Conservation (phyloP, 2,329 filamentous ascomycete species). For the Monilinia vaccinii-corymbosi region DNA sequence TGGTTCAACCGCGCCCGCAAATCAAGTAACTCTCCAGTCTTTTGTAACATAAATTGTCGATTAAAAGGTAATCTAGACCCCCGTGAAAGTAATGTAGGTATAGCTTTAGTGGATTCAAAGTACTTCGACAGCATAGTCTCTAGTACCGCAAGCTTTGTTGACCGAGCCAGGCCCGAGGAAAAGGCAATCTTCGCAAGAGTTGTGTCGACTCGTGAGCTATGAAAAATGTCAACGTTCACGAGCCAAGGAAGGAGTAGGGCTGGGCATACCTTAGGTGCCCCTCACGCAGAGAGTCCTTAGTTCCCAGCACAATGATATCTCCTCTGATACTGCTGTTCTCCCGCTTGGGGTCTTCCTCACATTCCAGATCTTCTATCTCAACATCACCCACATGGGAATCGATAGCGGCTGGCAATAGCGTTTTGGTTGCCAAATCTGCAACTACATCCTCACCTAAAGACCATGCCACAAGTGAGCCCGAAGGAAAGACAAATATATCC, state of each 20-base stretch:
- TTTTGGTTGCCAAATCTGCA: constrained; percentile 56
- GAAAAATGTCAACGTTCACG: constrained; percentile 4
- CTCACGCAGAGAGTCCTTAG: constrained; percentile 45
- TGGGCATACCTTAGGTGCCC: constrained; percentile 26
- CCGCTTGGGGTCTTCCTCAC: constrained; percentile 62
- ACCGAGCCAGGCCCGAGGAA: constrained; percentile 84
- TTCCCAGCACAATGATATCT: constrained; percentile 83
- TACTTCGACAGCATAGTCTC: constrained; percentile 77
- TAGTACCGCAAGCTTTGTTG: constrained; percentile 86
- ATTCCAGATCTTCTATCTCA: constrained; percentile 87
- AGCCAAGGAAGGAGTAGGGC: background rate
- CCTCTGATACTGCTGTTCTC: constrained; percentile 73
- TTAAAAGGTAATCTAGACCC: constrained; percentile 55
- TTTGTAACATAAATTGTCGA: constrained; percentile 75
- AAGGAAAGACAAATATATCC: constrained; percentile 93
- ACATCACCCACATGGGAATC: constrained; percentile 61
- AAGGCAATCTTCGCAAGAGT: constrained; percentile 93
- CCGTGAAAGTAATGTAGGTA: constrained; percentile 67
- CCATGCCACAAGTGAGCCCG: constrained; percentile 90
- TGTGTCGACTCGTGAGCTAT: constrained; percentile 36
- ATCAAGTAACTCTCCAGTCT: constrained; percentile 84
- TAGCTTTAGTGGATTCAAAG: constrained; percentile 75
- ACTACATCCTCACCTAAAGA: constrained; percentile 70
- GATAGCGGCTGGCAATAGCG: constrained; percentile 67
- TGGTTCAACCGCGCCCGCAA: constrained; percentile 90